Evolutionary conservation across 305 asterid species (phyloP).

Genomic region (Fraxinus ornus): DNA sequence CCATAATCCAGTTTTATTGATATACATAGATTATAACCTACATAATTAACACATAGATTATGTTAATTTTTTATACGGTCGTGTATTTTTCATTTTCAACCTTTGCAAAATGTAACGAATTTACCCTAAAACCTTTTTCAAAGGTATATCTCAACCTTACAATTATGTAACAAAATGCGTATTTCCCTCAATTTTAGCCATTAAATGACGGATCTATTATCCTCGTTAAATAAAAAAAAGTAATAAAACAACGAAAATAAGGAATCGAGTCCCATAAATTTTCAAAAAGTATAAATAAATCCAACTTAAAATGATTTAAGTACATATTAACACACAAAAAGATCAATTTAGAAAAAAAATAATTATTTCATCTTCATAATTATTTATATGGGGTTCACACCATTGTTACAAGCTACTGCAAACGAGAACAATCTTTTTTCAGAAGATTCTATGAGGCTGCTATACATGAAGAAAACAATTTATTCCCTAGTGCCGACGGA

Average conservation of each 20-base stretch:
- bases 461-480: constrained; percentile 87
- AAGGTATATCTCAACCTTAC: background rate
- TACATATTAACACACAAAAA: too few species aligned
- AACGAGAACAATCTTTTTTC: constrained; percentile 87
- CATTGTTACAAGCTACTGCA: constrained; percentile 90
- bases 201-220: background rate
- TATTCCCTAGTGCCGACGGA: constrained; percentile 79
- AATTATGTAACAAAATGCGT: too few species aligned
- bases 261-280: too few species aligned
- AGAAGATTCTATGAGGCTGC: constrained; percentile 97
- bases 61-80: background rate
- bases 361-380: too few species aligned
- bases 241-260: too few species aligned
- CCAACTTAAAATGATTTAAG: too few species aligned
- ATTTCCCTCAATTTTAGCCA: too few species aligned
- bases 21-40: background rate
- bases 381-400: constrained; percentile 38
- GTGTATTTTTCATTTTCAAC: background rate
- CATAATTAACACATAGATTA: background rate
- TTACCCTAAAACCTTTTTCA: background rate
- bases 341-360: too few species aligned
- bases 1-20: background rate
- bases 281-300: too few species aligned
- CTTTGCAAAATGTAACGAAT: background rate
- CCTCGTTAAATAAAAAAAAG: background rate